Percentiles rank a stretch among this genome's conserved stretches.
These are phyloP conservation scores for Ophiocordyceps camponoti-leonardi DNA, from an alignment of 2,329 filamentous ascomycete genomes.

Conservation along the genomic window DNA sequence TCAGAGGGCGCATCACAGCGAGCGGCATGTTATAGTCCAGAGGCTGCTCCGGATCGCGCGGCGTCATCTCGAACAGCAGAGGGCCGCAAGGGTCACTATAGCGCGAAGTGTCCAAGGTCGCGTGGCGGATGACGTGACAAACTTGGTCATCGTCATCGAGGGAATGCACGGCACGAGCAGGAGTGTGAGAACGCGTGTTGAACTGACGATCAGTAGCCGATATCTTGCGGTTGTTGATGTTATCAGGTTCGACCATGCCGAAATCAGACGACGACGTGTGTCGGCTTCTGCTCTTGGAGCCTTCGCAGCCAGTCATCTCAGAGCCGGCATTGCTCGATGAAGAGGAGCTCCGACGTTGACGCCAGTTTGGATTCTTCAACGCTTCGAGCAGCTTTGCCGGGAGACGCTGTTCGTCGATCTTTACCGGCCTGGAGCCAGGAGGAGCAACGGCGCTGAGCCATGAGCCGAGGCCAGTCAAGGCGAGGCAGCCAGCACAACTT, in stretches of 20 bases:
- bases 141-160: background rate
- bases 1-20: background rate
- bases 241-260: background rate
- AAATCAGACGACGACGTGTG: background rate
- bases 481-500: background rate
- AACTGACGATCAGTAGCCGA: background rate
- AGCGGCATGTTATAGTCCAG: background rate
- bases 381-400: conserved; percentile 12
- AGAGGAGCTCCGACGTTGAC: conserved; percentile 7
- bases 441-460: background rate
- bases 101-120: background rate
- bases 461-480: background rate
- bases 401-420: conserved; percentile 5
- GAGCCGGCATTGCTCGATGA: background rate
- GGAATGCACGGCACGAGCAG: background rate
- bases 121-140: background rate
- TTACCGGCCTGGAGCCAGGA: background rate
- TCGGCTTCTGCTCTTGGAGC: background rate
- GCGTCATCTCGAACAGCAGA: background rate
- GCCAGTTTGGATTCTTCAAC: conserved; percentile 19
- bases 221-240: conserved; percentile 1
- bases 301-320: background rate
- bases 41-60: background rate
- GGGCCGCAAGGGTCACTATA: background rate
- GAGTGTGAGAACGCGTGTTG: background rate